Percentiles rank a stretch among this genome's conserved stretches.
These are phyloP conservation scores for Salinomyces thailandicus DNA, from an alignment of 2,329 filamentous ascomycete genomes.

Conservation along the genomic window DNA sequence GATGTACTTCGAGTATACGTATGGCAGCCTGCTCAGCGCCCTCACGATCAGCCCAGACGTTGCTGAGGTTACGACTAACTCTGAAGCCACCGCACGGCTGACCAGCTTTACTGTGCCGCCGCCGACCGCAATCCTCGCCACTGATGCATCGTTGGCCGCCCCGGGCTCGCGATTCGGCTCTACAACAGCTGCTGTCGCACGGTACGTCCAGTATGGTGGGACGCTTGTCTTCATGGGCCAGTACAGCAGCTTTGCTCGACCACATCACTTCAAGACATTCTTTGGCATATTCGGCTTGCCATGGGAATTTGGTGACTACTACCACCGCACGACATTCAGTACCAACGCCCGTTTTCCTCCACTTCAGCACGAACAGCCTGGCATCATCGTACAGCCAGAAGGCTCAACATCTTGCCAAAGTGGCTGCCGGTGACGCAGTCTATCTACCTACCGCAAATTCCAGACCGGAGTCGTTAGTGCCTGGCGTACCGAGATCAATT, in stretches of 20 bases:
- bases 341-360: slow-evolving; percentile 9
- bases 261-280: slow-evolving; percentile 7
- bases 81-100: slow-evolving; percentile 5
- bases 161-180: too few species aligned
- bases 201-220: slow-evolving; percentile 13
- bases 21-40: slow-evolving; percentile 4
- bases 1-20: slow-evolving; percentile 12
- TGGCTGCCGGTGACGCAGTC: slow-evolving; percentile 8
- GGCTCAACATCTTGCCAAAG: slow-evolving; percentile 12
- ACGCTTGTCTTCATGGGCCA: slow-evolving; percentile 13
- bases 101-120: slow-evolving; percentile 3
- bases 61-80: slow-evolving; percentile 8
- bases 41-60: slow-evolving; percentile 10
- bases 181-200: slow-evolving; percentile 10
- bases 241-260: slow-evolving; percentile 8
- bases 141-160: slow-evolving; percentile 9
- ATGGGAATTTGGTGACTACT: slow-evolving; percentile 14
- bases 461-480: slow-evolving; percentile 11
- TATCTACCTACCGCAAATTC: slow-evolving; percentile 11
- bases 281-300: slow-evolving; percentile 12
- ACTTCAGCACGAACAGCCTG: slow-evolving; percentile 6
- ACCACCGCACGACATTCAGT: slow-evolving; percentile 12
- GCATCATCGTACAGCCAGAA: slow-evolving; percentile 13
- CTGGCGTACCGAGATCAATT: slow-evolving; percentile 7
- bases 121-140: slow-evolving; percentile 9